Evolutionary conservation across 2,329 filamentous ascomycete species (phyloP).

Genomic region (Penicillium sp.): DNA sequence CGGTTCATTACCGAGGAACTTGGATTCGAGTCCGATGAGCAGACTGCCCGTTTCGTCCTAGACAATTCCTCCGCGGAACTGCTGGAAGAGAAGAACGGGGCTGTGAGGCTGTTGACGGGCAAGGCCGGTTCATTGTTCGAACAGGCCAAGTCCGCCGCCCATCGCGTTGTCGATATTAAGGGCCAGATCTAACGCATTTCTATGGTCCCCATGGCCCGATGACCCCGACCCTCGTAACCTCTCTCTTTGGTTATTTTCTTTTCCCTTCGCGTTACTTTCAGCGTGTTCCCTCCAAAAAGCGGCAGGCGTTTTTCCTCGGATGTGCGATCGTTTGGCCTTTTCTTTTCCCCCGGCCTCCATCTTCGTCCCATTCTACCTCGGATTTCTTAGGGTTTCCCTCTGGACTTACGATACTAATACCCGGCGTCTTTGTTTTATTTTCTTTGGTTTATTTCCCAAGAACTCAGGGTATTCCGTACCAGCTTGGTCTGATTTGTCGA

Average conservation of each 20-base stretch:
- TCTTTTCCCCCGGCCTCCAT: background rate
- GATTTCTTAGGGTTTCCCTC: too few relatives aligned
- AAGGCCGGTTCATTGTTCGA: conserved; percentile 77
- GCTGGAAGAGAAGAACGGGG: conserved; percentile 74
- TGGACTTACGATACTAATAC: conserved; percentile 19
- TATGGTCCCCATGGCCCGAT: background rate
- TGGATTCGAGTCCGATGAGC: conserved; percentile 88
- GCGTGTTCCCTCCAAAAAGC: conserved; percentile 6
- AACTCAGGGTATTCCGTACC: background rate
- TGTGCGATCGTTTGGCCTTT: background rate
- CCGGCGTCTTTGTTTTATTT: background rate
- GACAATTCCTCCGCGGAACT: conserved; percentile 74
- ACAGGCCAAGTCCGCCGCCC: conserved; percentile 68
- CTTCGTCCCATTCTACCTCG: too few relatives aligned
- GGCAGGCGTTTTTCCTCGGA: background rate
- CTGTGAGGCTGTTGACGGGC: conserved; percentile 71
- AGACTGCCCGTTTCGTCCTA: conserved; percentile 87
- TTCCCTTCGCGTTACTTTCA: background rate
- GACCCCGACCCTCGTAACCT: background rate
- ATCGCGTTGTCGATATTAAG: conserved; percentile 92
- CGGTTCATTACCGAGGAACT: conserved; percentile 95
- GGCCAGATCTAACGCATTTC: conserved; percentile 68
- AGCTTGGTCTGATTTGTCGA: background rate
- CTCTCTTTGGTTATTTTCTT: background rate
- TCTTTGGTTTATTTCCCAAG: background rate